phyloP scores from a whole-genome alignment of 768 basidiomycete species.

The Pleurotus ostreatus region DNA sequence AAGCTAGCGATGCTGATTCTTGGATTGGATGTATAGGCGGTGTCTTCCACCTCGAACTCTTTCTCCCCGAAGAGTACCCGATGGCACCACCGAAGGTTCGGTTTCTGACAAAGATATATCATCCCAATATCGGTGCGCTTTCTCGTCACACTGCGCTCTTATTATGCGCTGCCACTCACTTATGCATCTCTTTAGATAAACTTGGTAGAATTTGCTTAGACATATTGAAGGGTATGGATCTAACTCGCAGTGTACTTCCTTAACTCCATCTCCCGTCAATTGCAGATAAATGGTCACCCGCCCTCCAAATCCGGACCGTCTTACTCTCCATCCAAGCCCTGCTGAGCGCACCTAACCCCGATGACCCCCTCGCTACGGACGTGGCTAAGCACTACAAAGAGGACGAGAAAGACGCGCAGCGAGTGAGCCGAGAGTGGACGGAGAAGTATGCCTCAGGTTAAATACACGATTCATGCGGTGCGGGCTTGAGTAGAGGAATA shows the following conservation, averaged over 20 bases:
- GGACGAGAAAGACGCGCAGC: constrained; percentile 88
- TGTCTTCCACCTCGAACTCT: constrained; percentile 92
- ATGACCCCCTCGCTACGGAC: constrained; percentile 91
- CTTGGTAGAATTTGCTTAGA: constrained; percentile 98
- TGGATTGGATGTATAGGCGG: constrained; percentile 54
- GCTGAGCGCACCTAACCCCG: constrained; percentile 93
- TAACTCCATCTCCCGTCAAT: background rate
- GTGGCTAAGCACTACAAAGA: constrained; percentile 99
- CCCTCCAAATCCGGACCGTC: constrained; percentile 97
- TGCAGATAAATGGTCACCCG: constrained; percentile 98
- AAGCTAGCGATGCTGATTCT: background rate
- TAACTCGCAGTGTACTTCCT: background rate
- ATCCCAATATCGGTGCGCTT: constrained; percentile 94
- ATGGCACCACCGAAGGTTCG: constrained; percentile 99
- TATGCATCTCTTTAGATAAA: constrained; percentile 62
- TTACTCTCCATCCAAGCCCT: constrained; percentile 96
- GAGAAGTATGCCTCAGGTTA: constrained; percentile 64
- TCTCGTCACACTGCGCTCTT: background rate
- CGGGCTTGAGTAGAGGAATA: no score
- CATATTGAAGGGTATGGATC: constrained; percentile 82
- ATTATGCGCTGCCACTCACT: background rate
- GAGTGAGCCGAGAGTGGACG: constrained; percentile 95
- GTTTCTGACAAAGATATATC: constrained; percentile 97
- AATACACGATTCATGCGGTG: background rate
- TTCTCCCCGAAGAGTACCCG: constrained; percentile 98